Evolutionary conservation across 2,329 filamentous ascomycete species (phyloP).

Genomic region (Laburnicola sp.): DNA sequence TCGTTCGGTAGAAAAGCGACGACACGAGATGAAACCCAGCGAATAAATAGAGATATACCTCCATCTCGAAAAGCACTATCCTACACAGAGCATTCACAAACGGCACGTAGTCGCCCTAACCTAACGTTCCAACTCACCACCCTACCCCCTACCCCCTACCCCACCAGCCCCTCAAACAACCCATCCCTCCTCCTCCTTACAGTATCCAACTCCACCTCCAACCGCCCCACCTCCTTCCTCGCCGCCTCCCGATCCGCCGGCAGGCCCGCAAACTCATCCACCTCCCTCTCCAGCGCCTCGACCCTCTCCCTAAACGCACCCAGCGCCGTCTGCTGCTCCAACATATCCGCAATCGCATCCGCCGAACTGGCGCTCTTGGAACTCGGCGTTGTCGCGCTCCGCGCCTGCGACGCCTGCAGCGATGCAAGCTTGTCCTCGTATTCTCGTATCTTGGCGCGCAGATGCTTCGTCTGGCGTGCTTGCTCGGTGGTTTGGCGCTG

Average conservation of each 20-base stretch:
- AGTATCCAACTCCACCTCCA: conserved; percentile 65
- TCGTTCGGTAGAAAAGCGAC: too few relatives aligned
- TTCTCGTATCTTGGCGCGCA: conserved; percentile 68
- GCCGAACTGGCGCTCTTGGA: conserved; percentile 45
- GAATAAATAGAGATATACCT: too few relatives aligned
- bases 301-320: conserved; percentile 62
- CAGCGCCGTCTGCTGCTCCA: conserved; percentile 64
- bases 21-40: too few relatives aligned
- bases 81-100: too few relatives aligned
- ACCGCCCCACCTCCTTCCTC: conserved; percentile 67
- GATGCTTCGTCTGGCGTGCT: conserved; percentile 69
- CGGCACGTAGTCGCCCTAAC: too few relatives aligned
- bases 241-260: conserved; percentile 72
- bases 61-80: too few relatives aligned
- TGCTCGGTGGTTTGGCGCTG: conserved; percentile 74
- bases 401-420: conserved; percentile 32
- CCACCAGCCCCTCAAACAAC: conserved; percentile 74
- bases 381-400: conserved; percentile 19
- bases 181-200: conserved; percentile 68
- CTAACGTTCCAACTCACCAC: too few relatives aligned
- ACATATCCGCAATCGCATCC: conserved; percentile 61
- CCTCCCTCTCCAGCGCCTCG: conserved; percentile 62
- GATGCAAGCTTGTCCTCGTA: conserved; percentile 52
- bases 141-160: too few relatives aligned
- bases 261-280: conserved; percentile 70